Base-by-base conservation (phyloP, 352 stramenopile species). In the Globisporangium lucens region DNA sequence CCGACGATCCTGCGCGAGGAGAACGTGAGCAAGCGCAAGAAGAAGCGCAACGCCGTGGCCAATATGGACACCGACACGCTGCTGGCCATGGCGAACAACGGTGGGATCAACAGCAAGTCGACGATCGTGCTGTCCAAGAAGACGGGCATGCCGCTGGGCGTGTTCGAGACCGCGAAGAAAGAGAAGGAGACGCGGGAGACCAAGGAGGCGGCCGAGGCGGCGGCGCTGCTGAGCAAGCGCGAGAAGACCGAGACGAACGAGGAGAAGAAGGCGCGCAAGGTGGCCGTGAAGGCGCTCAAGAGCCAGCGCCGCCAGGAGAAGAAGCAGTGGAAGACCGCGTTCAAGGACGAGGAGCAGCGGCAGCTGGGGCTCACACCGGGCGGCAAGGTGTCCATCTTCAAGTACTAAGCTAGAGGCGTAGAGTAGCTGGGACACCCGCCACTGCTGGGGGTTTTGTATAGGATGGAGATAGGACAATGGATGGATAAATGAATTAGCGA, bases 131-230 rank as follows among this genome's bases (percentile, higher is more conserved):
- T 99, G 60, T 98, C 93, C 9, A 86, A 85, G 29, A 99, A 99
- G 82, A 99, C 96, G 15, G 97, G 97, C 29, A 90, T 99, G 73
- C 97, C 97, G 13, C 68, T 99, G 38, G 94, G 91, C 59, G 89
- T 98, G 51, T 89, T 98, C 56, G 80, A 93, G 68, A 66, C 70
- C n/a, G 67, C 38, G 15, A 59, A 51, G 58, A 56, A 66, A 27
- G 53, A 59, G 22, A 55, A 67, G 46, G 67, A 41, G 38, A 70
- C 58, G 36, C 75, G 55, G 46, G 77, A 73, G 30, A 43, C 12
- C 17, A 81, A 68, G 53, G n/a, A 49, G 0, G 63, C 53, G 53
- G 2, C 24, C 12, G 63, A 41, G 20, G 27, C 55, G 1, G 67
- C 69, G 15, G 68, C 69, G 56, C 63, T 51, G 24, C 69, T 66